Conservation (phyloP, 805 yeast genomes). For the Suhomyces sp. region DNA sequence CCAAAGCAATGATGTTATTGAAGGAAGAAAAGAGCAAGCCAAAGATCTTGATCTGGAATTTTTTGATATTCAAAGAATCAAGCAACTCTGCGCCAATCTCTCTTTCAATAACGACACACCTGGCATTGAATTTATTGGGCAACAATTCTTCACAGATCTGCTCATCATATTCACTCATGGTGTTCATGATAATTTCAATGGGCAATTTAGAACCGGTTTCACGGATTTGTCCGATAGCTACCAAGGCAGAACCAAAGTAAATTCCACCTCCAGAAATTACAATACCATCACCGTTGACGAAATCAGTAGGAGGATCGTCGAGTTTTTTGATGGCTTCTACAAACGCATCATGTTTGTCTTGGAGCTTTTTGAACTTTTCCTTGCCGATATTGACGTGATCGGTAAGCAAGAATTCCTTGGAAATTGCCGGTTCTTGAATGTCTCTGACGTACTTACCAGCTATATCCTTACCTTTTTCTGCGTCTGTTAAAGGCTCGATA, state of each 20-base stretch:
- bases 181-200: constrained; percentile 31
- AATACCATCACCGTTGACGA: constrained; percentile 33
- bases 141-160: constrained; percentile 27
- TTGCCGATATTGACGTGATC: constrained; percentile 13
- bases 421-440: constrained; percentile 11
- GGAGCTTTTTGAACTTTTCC: constrained; percentile 19
- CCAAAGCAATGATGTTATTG: constrained; percentile 30
- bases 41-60: constrained; percentile 29
- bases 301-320: constrained; percentile 22
- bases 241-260: constrained; percentile 27
- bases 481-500: constrained; percentile 5
- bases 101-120: constrained; percentile 25
- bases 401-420: constrained; percentile 10
- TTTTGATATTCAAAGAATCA: constrained; percentile 14
- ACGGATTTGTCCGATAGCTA: constrained; percentile 27
- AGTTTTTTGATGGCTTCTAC: constrained; percentile 24
- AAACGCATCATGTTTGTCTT: constrained; percentile 23
- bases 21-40: constrained; percentile 33
- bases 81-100: constrained; percentile 22
- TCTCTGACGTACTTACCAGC: constrained; percentile 10
- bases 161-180: constrained; percentile 19
- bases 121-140: constrained; percentile 21
- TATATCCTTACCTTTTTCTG: constrained; percentile 16
- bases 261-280: constrained; percentile 30
- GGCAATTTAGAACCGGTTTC: constrained; percentile 33